phyloP scores from a whole-genome alignment of 164 flowering plant genomes.

The Chimonanthus praecox region DNA sequence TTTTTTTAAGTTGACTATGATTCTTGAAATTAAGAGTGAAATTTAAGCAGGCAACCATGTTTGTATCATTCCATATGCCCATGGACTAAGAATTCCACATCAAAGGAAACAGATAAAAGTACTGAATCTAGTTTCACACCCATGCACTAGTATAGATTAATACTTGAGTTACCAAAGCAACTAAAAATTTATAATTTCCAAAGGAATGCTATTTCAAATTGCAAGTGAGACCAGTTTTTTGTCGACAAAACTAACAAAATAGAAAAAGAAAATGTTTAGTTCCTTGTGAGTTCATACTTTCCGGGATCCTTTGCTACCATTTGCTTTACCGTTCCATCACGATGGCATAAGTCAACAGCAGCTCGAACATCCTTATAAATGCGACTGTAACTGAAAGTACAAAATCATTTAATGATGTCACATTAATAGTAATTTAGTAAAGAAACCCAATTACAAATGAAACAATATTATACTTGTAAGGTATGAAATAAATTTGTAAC shows the following conservation, averaged over 20 bases:
- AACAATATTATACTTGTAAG: too few relatives aligned
- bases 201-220: background rate
- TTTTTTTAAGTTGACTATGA: too few relatives aligned
- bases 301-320: slow-evolving; percentile 93
- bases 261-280: background rate
- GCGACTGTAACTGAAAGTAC: slow-evolving; percentile 55
- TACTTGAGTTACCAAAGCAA: background rate
- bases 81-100: too few relatives aligned
- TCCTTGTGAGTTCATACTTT: slow-evolving; percentile 33
- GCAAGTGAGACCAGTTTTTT: background rate
- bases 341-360: slow-evolving; percentile 97
- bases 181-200: background rate
- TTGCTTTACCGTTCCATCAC: slow-evolving; percentile 95
- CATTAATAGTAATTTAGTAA: background rate
- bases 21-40: too few relatives aligned
- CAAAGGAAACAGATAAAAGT: background rate
- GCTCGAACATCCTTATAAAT: slow-evolving; percentile 96
- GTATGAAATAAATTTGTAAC: too few relatives aligned
- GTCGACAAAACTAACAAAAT: background rate
- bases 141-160: background rate
- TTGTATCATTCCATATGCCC: too few relatives aligned
- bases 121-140: background rate
- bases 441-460: background rate
- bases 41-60: too few relatives aligned
- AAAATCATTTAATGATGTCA: background rate